phyloP scores from a whole-genome alignment of 176 grass and related monocot species.

The Avena atlantica region DNA sequence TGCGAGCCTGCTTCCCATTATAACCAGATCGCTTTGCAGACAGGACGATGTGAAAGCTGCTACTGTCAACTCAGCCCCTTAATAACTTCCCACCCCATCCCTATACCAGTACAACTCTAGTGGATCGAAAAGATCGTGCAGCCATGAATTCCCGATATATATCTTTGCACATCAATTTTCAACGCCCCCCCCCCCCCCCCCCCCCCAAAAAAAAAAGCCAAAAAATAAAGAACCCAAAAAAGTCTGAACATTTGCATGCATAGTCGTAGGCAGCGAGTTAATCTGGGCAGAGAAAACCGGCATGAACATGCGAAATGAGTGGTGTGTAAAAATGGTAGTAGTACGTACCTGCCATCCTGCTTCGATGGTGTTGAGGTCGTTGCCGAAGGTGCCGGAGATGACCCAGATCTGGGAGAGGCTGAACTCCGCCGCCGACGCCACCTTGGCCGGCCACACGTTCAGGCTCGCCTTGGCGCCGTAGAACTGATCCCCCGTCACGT shows the following conservation, averaged over 20 bases:
- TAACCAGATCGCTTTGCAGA: not conserved
- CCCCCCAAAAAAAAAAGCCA: not conserved
- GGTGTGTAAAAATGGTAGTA: not conserved
- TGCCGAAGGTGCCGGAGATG: constrained; percentile 96
- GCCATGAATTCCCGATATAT: not conserved
- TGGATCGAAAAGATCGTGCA: not conserved
- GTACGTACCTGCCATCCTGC: constrained; percentile 88
- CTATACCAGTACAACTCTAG: not conserved
- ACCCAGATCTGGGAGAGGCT: constrained; percentile 99
- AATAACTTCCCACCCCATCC: not conserved
- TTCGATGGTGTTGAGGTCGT: constrained; percentile 99
- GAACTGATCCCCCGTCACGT: constrained; percentile 82
- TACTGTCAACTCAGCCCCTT: not conserved
- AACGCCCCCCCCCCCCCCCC: not conserved
- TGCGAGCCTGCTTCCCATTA: constrained; percentile 46
- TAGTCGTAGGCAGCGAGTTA: not conserved
- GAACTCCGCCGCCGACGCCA: constrained; percentile 77
- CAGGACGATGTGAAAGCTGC: constrained; percentile 34
- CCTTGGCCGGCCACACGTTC: constrained; percentile 83
- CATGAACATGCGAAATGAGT: not conserved
- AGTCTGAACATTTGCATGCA: not conserved
- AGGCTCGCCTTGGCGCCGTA: constrained; percentile 96
- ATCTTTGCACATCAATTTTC: not conserved
- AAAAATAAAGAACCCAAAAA: not conserved
- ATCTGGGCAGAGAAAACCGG: not conserved